Evolutionary conservation across 2,329 filamentous ascomycete genomes (phyloP).

Genomic region (Xenosphaeropsis pyriputrescens): DNA sequence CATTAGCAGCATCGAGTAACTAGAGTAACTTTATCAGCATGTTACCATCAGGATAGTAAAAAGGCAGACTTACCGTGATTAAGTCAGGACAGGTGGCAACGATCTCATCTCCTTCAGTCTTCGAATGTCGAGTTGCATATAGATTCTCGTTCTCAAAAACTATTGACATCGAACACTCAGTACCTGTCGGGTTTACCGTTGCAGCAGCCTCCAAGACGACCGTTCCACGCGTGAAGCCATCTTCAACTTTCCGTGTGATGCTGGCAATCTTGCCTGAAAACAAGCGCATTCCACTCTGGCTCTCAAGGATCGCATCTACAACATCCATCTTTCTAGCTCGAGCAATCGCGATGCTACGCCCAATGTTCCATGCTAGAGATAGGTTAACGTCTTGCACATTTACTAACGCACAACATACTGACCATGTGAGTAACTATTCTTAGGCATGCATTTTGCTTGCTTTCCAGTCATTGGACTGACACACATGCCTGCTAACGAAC

Average conservation of each 20-base stretch:
- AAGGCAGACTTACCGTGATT: conserved; percentile 6
- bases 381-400: conserved; percentile 12
- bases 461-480: conserved; percentile 13
- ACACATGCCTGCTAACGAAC: conserved; percentile 20
- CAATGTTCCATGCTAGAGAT: conserved; percentile 21
- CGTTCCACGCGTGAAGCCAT: conserved; percentile 26
- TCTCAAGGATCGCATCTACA: conserved; percentile 13
- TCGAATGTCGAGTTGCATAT: conserved; percentile 19
- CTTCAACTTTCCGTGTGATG: conserved; percentile 21
- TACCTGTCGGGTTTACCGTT: conserved; percentile 4
- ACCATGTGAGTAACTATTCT: conserved; percentile 17
- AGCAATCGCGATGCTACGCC: conserved; percentile 17
- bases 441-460: too few relatives aligned
- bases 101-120: conserved; percentile 11
- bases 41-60: too few relatives aligned
- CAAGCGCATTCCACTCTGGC: conserved; percentile 20
- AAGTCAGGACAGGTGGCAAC: conserved; percentile 15
- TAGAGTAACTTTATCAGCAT: too few relatives aligned
- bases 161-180: conserved; percentile 18
- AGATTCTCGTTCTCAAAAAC: conserved; percentile 28
- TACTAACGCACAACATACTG: conserved; percentile 17
- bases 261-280: conserved; percentile 26
- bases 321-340: conserved; percentile 15
- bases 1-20: conserved; percentile 21
- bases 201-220: conserved; percentile 18